Evolutionary conservation across 2,329 filamentous ascomycete genomes (phyloP).

Genomic region (Fusarium zealandicum): DNA sequence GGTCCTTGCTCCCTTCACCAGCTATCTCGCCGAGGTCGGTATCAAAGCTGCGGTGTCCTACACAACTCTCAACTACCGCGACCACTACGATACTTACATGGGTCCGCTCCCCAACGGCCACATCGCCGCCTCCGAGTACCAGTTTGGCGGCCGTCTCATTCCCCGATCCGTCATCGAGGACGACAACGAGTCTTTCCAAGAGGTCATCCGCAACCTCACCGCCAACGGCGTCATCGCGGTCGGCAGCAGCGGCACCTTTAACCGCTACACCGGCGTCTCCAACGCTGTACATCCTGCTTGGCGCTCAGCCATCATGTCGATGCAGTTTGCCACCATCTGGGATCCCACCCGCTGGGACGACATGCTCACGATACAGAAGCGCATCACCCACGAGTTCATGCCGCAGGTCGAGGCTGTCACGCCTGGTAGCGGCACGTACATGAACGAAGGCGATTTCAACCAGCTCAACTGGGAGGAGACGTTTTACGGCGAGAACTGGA

Average conservation of each 20-base stretch:
- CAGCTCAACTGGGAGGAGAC: constrained; percentile 52
- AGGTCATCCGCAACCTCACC: constrained; percentile 39
- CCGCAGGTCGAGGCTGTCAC: constrained; percentile 46
- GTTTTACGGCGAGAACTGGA: constrained; percentile 59
- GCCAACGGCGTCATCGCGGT: constrained; percentile 38
- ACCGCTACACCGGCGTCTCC: constrained; percentile 27
- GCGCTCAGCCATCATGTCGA: constrained; percentile 47
- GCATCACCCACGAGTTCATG: constrained; percentile 42
- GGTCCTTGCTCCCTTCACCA: constrained; percentile 49
- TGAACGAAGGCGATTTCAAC: constrained; percentile 61
- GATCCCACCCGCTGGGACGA: constrained; percentile 40
- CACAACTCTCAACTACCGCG: constrained; percentile 41
- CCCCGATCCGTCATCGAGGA: constrained; percentile 46
- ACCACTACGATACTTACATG: constrained; percentile 53
- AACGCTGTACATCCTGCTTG: constrained; percentile 53
- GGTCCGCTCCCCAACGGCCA: constrained; percentile 50
- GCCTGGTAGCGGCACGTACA: constrained; percentile 54
- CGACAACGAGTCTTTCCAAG: constrained; percentile 41
- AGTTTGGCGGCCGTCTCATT: constrained; percentile 54
- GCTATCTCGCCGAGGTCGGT: constrained; percentile 18
- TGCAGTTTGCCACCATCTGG: constrained; percentile 41
- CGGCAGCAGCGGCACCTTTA: constrained; percentile 38
- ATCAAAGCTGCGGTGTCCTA: constrained; percentile 26
- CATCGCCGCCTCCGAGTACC: constrained; percentile 41
- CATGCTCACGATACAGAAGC: constrained; percentile 44